Evolutionary conservation across 371 early-diverging fungal genomes (phyloP).

Genomic region (Nematocida homosporus): DNA sequence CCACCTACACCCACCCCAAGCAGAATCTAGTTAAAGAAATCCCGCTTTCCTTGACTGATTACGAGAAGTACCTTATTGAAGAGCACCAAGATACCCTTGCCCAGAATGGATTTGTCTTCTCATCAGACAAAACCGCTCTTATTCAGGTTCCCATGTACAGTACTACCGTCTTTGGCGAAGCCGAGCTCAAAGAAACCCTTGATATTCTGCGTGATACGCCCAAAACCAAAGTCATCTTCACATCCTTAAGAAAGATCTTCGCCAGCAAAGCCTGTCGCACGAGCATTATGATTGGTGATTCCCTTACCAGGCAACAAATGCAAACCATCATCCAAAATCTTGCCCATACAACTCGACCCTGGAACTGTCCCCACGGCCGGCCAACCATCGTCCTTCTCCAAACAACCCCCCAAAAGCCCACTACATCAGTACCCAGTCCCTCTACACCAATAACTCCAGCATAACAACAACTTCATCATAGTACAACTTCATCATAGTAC

Average conservation of each 20-base stretch:
- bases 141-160: slow-evolving; percentile 60
- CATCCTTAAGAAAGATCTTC: slow-evolving; percentile 62
- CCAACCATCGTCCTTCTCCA: slow-evolving; percentile 72
- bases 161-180: slow-evolving; percentile 51
- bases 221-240: slow-evolving; percentile 50
- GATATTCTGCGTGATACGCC: slow-evolving; percentile 55
- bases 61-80: slow-evolving; percentile 75
- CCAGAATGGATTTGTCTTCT: slow-evolving; percentile 64
- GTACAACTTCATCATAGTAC: too few relatives aligned
- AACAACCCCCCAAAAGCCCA: too few relatives aligned
- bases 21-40: slow-evolving; percentile 72
- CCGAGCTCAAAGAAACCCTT: slow-evolving; percentile 62
- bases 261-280: slow-evolving; percentile 72
- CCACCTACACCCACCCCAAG: slow-evolving; percentile 61
- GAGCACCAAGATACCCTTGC: slow-evolving; percentile 73
- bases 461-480: too few relatives aligned
- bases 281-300: slow-evolving; percentile 71
- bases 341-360: slow-evolving; percentile 62
- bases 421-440: too few relatives aligned
- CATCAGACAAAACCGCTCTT: slow-evolving; percentile 16
- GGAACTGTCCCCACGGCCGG: slow-evolving; percentile 93
- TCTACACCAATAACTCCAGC: too few relatives aligned
- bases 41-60: slow-evolving; percentile 72
- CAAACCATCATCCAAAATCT: slow-evolving; percentile 62
- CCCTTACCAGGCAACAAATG: slow-evolving; percentile 61